Percentiles rank a stretch among this genome's conserved stretches.
Conservation (phyloP, 495 filamentous ascomycete species). For the Penicillium taxi region DNA sequence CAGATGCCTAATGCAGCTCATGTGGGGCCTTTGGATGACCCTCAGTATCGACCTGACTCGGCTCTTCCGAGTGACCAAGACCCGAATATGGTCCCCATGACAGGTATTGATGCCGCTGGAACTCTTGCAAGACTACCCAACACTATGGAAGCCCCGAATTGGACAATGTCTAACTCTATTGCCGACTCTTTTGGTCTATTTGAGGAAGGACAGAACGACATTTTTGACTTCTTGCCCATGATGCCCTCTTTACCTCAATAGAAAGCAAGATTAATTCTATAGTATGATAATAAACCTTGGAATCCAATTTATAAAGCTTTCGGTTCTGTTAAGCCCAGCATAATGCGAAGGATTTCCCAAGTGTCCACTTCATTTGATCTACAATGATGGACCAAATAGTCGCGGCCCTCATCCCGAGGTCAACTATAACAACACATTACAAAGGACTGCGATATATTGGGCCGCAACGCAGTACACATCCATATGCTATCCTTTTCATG, state of each 20-base stretch:
- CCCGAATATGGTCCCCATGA: conserved; percentile 12
- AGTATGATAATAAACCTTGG: not conserved
- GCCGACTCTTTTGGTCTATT: conserved; percentile 41
- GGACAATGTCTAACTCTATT: conserved; percentile 36
- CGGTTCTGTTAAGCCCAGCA: no score
- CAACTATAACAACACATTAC: not conserved
- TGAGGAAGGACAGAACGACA: conserved; percentile 38
- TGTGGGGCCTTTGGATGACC: conserved; percentile 15
- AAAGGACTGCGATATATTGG: conserved; percentile 3
- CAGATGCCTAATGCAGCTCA: conserved; percentile 16
- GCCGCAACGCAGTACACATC: conserved; percentile 7
- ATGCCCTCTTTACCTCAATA: conserved; percentile 34
- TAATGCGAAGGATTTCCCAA: no score
- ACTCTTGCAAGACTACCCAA: conserved; percentile 24
- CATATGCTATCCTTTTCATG: conserved; percentile 10
- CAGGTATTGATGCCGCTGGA: conserved; percentile 17
- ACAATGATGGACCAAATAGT: not conserved
- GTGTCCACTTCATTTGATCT: conserved; percentile 1
- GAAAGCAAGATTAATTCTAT: not conserved
- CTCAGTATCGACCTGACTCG: conserved; percentile 15
- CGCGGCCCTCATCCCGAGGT: conserved; percentile 1
- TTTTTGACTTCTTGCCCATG: conserved; percentile 38
- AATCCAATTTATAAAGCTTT: no score
- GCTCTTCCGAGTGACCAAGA: conserved; percentile 18
- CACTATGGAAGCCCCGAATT: conserved; percentile 36